Evolutionary conservation across 768 basidiomycete species (phyloP).

Genomic region (Clitopilus passeckerianus): DNA sequence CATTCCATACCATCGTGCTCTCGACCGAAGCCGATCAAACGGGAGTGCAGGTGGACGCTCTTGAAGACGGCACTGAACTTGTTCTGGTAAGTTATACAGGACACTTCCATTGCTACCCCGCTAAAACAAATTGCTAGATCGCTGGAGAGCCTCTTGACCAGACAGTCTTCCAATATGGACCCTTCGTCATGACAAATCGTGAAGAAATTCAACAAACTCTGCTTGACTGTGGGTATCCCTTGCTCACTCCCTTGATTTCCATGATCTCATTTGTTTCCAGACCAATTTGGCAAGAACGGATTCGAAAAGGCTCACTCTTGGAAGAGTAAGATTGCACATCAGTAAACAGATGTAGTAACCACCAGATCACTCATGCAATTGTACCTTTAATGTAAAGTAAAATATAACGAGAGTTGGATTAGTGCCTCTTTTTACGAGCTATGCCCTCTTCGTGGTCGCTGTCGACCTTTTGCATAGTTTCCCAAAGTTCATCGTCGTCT

Average conservation of each 20-base stretch:
- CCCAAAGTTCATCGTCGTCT: slow-evolving; percentile 66
- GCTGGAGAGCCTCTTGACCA: slow-evolving; percentile 90
- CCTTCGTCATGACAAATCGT: slow-evolving; percentile 80
- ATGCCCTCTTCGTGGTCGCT: slow-evolving; percentile 19
- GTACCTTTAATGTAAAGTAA: no score
- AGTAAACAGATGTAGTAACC: slow-evolving; percentile 14
- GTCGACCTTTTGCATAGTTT: slow-evolving; percentile 50
- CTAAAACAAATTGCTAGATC: slow-evolving; percentile 35
- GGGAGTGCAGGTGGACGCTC: slow-evolving; percentile 63
- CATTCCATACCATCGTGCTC: slow-evolving; percentile 82
- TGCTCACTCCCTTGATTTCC: not conserved
- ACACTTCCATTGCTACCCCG: slow-evolving; percentile 3
- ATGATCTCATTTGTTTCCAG: slow-evolving; percentile 26
- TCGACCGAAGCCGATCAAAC: slow-evolving; percentile 53
- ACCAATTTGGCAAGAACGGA: slow-evolving; percentile 74
- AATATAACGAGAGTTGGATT: not conserved
- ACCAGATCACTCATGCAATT: no score
- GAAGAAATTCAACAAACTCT: slow-evolving; percentile 83
- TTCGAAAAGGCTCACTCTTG: slow-evolving; percentile 89
- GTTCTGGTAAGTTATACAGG: slow-evolving; percentile 52
- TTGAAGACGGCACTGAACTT: slow-evolving; percentile 62
- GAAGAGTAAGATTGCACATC: slow-evolving; percentile 74
- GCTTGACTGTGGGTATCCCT: slow-evolving; percentile 57
- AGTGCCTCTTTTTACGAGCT: slow-evolving; percentile 16
- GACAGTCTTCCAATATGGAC: slow-evolving; percentile 81